Evolutionary conservation across 345 rosid genomes (phyloP).

Genomic region (Carallia pectinifolia): DNA sequence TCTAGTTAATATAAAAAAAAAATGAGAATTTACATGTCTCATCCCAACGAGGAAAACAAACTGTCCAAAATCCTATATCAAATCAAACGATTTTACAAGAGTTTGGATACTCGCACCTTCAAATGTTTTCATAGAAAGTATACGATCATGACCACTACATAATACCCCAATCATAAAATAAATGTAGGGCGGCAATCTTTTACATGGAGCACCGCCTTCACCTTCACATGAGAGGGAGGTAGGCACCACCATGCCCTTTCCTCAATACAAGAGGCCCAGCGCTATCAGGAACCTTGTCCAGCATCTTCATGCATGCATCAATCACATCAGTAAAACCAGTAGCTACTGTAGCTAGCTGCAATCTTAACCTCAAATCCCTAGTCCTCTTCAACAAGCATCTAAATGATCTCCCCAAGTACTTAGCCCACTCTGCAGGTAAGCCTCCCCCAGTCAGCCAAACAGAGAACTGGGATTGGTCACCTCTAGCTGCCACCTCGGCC

Average conservation of each 20-base stretch:
- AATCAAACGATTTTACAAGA: too few species aligned
- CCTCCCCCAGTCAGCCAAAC: constrained; percentile 96
- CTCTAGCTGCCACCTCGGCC: constrained; percentile 89
- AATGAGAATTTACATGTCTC: too few species aligned
- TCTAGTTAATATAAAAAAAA: too few species aligned
- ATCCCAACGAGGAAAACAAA: too few species aligned
- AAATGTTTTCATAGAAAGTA: too few species aligned
- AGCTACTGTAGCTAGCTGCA: constrained; percentile 77
- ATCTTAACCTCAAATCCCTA: constrained; percentile 64
- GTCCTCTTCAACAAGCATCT: constrained; percentile 87
- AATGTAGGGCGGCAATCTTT: too few species aligned
- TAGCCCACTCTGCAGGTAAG: constrained; percentile 94
- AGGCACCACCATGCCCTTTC: constrained; percentile 95
- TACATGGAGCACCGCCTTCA: constrained; percentile 21
- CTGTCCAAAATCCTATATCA: too few species aligned
- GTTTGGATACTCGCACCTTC: too few species aligned
- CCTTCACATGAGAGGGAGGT: constrained; percentile 83
- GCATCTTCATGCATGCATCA: constrained; percentile 47
- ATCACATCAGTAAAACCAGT: constrained; percentile 78
- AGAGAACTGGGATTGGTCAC: constrained; percentile 92
- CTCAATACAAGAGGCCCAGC: constrained; percentile 75
- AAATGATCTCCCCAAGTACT: constrained; percentile 79
- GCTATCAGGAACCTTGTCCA: constrained; percentile 78
- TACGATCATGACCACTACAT: too few species aligned
- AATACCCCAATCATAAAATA: too few species aligned